Conservation (phyloP, 768 basidiomycete genomes). For the Lyophyllum atratum region DNA sequence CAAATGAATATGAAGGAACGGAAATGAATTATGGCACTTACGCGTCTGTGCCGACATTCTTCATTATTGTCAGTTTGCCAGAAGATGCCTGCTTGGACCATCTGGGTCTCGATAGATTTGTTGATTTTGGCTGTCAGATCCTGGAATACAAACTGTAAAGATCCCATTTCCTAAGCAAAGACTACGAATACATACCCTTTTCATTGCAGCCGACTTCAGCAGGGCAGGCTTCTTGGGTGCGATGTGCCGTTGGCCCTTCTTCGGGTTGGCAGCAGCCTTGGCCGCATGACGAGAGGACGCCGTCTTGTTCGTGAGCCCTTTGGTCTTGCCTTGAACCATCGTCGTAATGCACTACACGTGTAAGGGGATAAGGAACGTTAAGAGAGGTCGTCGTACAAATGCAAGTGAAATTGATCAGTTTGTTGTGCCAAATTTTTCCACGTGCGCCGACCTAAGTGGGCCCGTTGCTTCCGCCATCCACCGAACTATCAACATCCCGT, state of each 20-base stretch:
- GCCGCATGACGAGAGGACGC: slow-evolving; percentile 55
- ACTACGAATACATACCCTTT: slow-evolving; percentile 54
- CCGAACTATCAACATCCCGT: slow-evolving; percentile 34
- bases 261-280: slow-evolving; percentile 69
- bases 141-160: slow-evolving; percentile 37
- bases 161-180: not conserved
- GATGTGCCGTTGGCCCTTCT: slow-evolving; percentile 78
- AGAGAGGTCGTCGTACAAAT: not conserved
- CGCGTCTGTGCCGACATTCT: slow-evolving; percentile 53
- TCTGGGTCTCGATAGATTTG: slow-evolving; percentile 88
- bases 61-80: slow-evolving; percentile 94
- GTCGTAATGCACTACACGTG: not conserved
- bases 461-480: slow-evolving; percentile 40
- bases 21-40: slow-evolving; percentile 22
- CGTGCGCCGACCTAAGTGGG: slow-evolving; percentile 17
- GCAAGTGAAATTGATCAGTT: not conserved
- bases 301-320: slow-evolving; percentile 64
- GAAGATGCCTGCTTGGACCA: slow-evolving; percentile 86
- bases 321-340: slow-evolving; percentile 86
- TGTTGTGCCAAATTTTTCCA: slow-evolving; percentile 32
- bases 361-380: not conserved
- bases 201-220: slow-evolving; percentile 75
- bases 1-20: not conserved
- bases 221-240: slow-evolving; percentile 80
- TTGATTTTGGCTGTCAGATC: slow-evolving; percentile 88